Conservation (phyloP, 805 yeast genomes). For the Candida ortonii region DNA sequence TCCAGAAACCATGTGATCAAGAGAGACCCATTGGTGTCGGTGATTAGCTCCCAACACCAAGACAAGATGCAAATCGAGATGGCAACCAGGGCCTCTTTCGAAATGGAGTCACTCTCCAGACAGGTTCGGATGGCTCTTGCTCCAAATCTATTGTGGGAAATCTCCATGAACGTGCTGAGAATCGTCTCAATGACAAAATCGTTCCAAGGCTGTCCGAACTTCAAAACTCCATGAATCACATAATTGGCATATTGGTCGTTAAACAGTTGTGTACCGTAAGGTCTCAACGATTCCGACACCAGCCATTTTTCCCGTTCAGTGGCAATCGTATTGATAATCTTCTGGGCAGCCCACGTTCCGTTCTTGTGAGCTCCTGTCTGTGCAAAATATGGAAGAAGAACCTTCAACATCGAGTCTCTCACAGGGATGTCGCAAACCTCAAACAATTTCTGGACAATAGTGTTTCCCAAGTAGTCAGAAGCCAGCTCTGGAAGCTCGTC, state of each 20-base stretch:
- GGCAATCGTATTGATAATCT: conserved; percentile 72
- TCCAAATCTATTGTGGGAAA: conserved; percentile 88
- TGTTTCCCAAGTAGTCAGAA: conserved; percentile 91
- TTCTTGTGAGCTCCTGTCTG: conserved; percentile 95
- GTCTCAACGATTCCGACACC: conserved; percentile 68
- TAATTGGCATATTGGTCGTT: conserved; percentile 97
- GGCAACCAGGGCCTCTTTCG: conserved; percentile 64
- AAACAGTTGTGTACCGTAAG: conserved; percentile 80
- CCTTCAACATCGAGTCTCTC: conserved; percentile 77
- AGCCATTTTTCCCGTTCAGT: conserved; percentile 58
- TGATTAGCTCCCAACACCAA: conserved; percentile 73
- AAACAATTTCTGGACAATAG: conserved; percentile 89
- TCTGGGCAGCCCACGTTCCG: conserved; percentile 99
- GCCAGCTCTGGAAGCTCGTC: conserved; percentile 88
- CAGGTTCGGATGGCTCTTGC: conserved; percentile 94
- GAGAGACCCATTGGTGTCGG: conserved; percentile 83
- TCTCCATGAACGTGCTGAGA: conserved; percentile 70
- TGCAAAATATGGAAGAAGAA: conserved; percentile 74
- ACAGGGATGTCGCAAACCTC: conserved; percentile 65
- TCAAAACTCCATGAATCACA: conserved; percentile 90
- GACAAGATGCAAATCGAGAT: conserved; percentile 76
- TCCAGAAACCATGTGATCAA: conserved; percentile 93
- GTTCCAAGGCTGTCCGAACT: conserved; percentile 81
- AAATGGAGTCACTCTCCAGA: conserved; percentile 71
- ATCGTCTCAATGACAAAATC: conserved; percentile 86